Base-by-base conservation (phyloP, 179 eudicot genomes). In the Beta macrorhiza region DNA sequence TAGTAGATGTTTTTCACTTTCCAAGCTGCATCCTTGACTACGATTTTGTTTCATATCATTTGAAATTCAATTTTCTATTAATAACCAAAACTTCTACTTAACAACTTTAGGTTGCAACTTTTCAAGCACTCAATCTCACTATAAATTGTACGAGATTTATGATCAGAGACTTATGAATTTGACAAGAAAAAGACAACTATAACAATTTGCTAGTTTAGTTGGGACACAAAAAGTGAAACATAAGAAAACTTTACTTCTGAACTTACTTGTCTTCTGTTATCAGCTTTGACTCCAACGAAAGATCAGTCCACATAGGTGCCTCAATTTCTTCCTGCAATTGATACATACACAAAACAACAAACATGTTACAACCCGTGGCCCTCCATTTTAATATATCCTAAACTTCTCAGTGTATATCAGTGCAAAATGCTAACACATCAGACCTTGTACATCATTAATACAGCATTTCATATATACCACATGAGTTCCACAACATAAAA, bases 281-380 rank as follows among this genome's bases (percentile, higher is more conserved):
- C 57, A 80, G 78, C 65, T 72, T 77, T 75, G 81, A 81, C 85
- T 88, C 92, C 70, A 82, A 72, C 52, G 82, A 78, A 69, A 90
- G 89, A 84, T 91, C 92, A 45, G 78, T 89, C 95, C 93, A 90
- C 93, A 88, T 89, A 13, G 95, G 95, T 67, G 93, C 95, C 82
- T 91, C 95, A 79, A 91, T 82, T 76, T 89, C 92, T 63, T 91
- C 92, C 95, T 91, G 88, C 53, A 74, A 74, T 37, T 49, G 64
- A 42, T 37, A 22, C 52, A 63, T 44, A 69, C 47, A 65, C 9
- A 22, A 77, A 9, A 44, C 37, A 49, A 63, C 7, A 9, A 37
- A 37, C 42, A 37, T 37, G 42, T 49, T 49, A 49, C 53, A 49
- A 49, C 53, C 53, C 69, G 20, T 37, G 42, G 42, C 42, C 42